These are phyloP conservation scores for Nannochloropsis gaditana DNA, from an alignment of 108 stramenopile species.

Conservation along the genomic window DNA sequence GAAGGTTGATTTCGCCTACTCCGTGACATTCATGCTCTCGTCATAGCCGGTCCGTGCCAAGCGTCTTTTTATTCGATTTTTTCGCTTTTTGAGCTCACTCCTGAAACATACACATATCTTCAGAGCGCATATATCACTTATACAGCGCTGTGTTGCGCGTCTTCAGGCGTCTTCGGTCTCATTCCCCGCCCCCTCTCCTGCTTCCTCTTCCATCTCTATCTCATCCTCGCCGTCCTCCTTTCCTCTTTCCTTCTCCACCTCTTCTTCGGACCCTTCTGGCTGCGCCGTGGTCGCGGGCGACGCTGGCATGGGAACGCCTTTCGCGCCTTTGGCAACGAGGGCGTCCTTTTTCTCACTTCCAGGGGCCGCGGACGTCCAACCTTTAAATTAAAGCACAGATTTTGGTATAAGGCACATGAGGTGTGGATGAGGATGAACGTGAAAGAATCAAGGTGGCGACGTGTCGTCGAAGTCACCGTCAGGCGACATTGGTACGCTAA, in stretches of 20 bases:
- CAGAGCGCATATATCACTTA: no score
- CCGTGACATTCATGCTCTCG: no score
- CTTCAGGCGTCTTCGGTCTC: neutral
- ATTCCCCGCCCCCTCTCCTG: neutral
- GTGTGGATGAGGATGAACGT: neutral
- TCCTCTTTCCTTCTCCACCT: neutral
- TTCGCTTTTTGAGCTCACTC: no score
- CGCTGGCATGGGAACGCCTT: neutral
- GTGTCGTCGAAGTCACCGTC: neutral
- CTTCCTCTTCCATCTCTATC: neutral
- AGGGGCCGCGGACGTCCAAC: neutral
- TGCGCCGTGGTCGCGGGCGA: neutral
- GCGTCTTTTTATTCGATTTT: no score
- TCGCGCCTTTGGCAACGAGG: neutral
- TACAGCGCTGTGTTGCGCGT: no score
- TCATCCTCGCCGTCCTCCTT: neutral
- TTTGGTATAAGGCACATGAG: neutral
- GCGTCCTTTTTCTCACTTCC: neutral
- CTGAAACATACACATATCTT: no score
- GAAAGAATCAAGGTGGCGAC: neutral
- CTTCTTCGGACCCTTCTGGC: neutral
- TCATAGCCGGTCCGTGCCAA: no score
- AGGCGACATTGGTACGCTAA: no score
- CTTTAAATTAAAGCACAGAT: neutral
- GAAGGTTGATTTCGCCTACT: no score